Evolutionary conservation across 495 filamentous ascomycete genomes (phyloP).

Genomic region (Penicillium desertorum): DNA sequence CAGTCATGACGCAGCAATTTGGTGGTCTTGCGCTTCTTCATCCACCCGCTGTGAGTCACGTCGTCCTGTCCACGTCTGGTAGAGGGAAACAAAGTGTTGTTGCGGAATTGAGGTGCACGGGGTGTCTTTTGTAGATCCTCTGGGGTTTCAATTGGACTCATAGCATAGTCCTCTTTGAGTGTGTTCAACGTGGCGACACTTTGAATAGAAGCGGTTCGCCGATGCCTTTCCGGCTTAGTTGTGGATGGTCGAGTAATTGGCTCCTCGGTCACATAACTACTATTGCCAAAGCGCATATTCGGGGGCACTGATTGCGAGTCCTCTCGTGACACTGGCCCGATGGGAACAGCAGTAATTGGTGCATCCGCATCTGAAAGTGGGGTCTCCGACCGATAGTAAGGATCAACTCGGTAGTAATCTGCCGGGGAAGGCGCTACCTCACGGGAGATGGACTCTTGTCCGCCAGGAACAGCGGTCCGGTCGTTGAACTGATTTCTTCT

Average conservation of each 20-base stretch:
- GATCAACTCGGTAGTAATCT: neutral
- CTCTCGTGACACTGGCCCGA: constrained; percentile 68
- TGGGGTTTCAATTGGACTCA: constrained; percentile 34
- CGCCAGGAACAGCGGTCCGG: neutral
- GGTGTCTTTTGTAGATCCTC: constrained; percentile 33
- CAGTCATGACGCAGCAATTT: constrained; percentile 89
- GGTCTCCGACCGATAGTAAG: constrained; percentile 43
- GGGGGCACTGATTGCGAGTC: constrained; percentile 88
- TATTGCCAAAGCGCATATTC: constrained; percentile 65
- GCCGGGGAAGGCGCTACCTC: neutral
- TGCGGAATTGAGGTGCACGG: constrained; percentile 24
- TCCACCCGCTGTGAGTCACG: constrained; percentile 73
- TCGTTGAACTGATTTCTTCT: neutral
- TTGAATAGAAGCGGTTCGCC: constrained; percentile 15
- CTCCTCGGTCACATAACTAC: constrained; percentile 1
- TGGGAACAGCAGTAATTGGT: constrained; percentile 72
- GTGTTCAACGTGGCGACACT: constrained; percentile 7
- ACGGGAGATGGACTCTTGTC: neutral
- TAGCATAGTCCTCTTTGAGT: constrained; percentile 18
- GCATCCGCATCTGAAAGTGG: constrained; percentile 88
- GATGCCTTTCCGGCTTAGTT: constrained; percentile 20
- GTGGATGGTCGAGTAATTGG: constrained; percentile 24
- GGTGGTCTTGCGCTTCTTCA: constrained; percentile 93
- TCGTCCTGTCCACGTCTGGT: constrained; percentile 26
- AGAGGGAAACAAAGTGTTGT: constrained; percentile 25